A percentile compares a stretch with the other conserved stretches of the same genome.
These are phyloP conservation scores for Phytophthora ramorum DNA, from an alignment of 352 stramenopile genomes.

Conservation along the genomic window DNA sequence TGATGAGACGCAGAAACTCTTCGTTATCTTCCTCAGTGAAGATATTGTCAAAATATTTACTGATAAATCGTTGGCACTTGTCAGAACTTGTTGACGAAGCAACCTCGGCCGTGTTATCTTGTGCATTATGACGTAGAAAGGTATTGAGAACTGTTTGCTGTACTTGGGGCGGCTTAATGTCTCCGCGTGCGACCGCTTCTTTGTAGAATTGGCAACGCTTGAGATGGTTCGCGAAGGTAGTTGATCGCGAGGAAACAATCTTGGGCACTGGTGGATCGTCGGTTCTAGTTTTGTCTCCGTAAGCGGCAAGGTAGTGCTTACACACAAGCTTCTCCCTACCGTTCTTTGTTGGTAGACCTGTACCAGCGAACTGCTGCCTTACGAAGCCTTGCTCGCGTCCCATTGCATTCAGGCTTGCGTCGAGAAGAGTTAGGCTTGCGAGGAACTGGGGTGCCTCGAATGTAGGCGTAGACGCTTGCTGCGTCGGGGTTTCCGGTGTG, in stretches of 20 bases:
- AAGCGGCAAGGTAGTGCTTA: background rate
- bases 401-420: background rate
- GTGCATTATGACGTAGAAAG: background rate
- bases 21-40: background rate
- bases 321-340: background rate
- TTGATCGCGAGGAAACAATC: background rate
- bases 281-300: background rate
- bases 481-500: no score
- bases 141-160: background rate
- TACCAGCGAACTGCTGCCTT: background rate
- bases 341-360: constrained; percentile 2
- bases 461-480: no score
- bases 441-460: no score
- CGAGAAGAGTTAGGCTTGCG: no score
- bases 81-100: background rate
- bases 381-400: background rate
- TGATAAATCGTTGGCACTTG: background rate
- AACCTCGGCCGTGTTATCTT: background rate
- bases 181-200: background rate
- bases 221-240: background rate
- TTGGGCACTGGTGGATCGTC: background rate
- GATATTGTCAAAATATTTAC: constrained; percentile 1
- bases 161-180: background rate
- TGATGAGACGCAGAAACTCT: background rate
- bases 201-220: constrained; percentile 3